Evolutionary conservation across 345 rosid species (phyloP).

Genomic region (Hypericum perforatum): DNA sequence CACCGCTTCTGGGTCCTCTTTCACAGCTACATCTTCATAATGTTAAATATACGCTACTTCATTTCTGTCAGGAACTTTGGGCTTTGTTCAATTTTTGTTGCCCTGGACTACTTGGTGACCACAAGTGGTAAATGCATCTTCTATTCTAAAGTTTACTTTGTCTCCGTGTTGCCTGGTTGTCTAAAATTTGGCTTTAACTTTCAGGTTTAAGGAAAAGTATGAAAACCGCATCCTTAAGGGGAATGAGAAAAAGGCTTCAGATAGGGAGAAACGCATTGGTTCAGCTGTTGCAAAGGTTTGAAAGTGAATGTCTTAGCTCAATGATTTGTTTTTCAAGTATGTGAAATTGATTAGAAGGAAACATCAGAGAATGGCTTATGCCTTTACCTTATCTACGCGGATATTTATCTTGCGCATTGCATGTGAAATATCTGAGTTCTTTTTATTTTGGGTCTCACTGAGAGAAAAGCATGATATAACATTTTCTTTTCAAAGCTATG

Average conservation of each 20-base stretch:
- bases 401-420: too few species aligned
- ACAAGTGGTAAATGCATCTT: slow-evolving; percentile 49
- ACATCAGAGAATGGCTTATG: too few species aligned
- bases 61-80: slow-evolving; percentile 70
- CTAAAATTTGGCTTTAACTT: slow-evolving; percentile 12
- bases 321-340: not conserved
- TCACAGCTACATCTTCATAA: not conserved
- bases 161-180: slow-evolving; percentile 14
- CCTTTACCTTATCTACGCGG: too few species aligned
- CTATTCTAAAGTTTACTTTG: slow-evolving; percentile 6
- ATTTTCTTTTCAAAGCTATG: too few species aligned
- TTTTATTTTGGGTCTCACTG: too few species aligned
- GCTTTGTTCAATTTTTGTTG: slow-evolving; percentile 91
- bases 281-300: slow-evolving; percentile 86
- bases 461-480: too few species aligned
- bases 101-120: slow-evolving; percentile 76
- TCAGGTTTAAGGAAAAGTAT: slow-evolving; percentile 79
- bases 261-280: slow-evolving; percentile 81
- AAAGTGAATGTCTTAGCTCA: slow-evolving; percentile 1
- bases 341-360: too few species aligned
- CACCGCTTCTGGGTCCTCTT: slow-evolving; percentile 4
- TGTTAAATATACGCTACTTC: slow-evolving; percentile 2
- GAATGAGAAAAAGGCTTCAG: slow-evolving; percentile 85
- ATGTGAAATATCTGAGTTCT: too few species aligned
- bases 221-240: slow-evolving; percentile 75